phyloP scores from a whole-genome alignment of 2,329 filamentous ascomycete genomes.

The Westerdykella aurantiaca region DNA sequence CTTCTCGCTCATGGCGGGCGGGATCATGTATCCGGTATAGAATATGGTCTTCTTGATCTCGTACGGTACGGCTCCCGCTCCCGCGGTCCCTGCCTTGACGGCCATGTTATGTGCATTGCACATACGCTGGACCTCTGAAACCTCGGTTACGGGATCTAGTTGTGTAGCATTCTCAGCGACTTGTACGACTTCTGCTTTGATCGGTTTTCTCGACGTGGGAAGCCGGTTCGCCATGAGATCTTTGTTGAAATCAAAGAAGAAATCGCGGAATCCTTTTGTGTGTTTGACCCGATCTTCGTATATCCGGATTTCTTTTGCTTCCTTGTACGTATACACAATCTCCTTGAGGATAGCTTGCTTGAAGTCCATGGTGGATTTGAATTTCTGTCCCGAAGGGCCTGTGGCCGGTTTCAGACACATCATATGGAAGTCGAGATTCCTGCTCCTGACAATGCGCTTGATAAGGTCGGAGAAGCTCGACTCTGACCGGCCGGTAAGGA shows the following conservation, averaged over 20 bases:
- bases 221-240: slow-evolving; percentile 41
- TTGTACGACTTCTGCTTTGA: slow-evolving; percentile 76
- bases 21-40: slow-evolving; percentile 88
- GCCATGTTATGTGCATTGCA: slow-evolving; percentile 78
- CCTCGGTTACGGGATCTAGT: slow-evolving; percentile 72
- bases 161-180: slow-evolving; percentile 69
- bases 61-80: slow-evolving; percentile 47
- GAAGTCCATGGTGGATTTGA: slow-evolving; percentile 80
- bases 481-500: slow-evolving; percentile 83
- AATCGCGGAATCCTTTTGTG: slow-evolving; percentile 78
- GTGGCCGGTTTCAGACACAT: slow-evolving; percentile 79
- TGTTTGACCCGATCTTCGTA: slow-evolving; percentile 61
- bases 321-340: slow-evolving; percentile 77
- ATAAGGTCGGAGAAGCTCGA: slow-evolving; percentile 70
- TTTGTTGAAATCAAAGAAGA: slow-evolving; percentile 72
- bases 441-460: slow-evolving; percentile 72
- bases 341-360: slow-evolving; percentile 80
- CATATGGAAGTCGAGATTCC: slow-evolving; percentile 80
- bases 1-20: slow-evolving; percentile 62
- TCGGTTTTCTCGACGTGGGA: slow-evolving; percentile 54
- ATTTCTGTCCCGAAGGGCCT: slow-evolving; percentile 72
- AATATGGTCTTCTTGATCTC: slow-evolving; percentile 81
- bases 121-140: slow-evolving; percentile 80
- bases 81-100: slow-evolving; percentile 44
- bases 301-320: slow-evolving; percentile 71